Base-by-base conservation (phyloP, 2,329 filamentous ascomycete genomes). In the Didymella segeticola region DNA sequence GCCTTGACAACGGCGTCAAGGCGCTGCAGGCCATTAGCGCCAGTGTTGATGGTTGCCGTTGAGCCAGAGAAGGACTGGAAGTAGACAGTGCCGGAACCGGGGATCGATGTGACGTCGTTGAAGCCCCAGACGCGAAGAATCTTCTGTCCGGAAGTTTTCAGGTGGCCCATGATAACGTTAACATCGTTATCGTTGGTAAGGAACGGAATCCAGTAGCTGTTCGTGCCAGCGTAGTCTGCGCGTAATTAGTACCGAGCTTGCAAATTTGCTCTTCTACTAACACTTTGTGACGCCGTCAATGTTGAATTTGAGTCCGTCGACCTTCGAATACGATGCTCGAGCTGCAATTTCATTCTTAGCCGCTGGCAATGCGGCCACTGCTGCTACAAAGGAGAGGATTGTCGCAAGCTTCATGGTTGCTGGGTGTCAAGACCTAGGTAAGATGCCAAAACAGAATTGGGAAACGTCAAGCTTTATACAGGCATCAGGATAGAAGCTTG, bases 91-190 rank as follows among this genome's bases (percentile, higher is more conserved):
- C 77, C 78, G 0, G 74, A 63, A 9, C 73, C 67, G 4, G 75
- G 75, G 10, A 75, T 56, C 3, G 58, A 57, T 37, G 78, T 82
- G 12, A 84, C 82, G 59, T 86, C 83, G 72, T 86, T 86, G 75
- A 87, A 87, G 4, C 84, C 83, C 85, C 84, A 86, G 41, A 86
- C 77, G 14, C 85, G 79, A 27, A 86, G 75, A 54, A 87, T 81
- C 66, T 83, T 85, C 55, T 82, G 79, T 0, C 83, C 83, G 2
- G 83, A 80, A 26, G 72, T 58, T 43, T 74, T 66, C 14, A 86
- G 66, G 62, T 84, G 78, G 54, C 67, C 61, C 62, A 77, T 71
- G 19, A 74, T 72, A n/a, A 74, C 71, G 61, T 86, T 82, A 12
- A 86, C 78, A 64, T 88, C 83, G 7, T 71, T 75, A 56, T 83